Evolutionary conservation across 768 basidiomycete genomes (phyloP), one percentile per base, ranked within the genome.

Genomic region (button mushroom (Agaricus bisporus)): DNA sequence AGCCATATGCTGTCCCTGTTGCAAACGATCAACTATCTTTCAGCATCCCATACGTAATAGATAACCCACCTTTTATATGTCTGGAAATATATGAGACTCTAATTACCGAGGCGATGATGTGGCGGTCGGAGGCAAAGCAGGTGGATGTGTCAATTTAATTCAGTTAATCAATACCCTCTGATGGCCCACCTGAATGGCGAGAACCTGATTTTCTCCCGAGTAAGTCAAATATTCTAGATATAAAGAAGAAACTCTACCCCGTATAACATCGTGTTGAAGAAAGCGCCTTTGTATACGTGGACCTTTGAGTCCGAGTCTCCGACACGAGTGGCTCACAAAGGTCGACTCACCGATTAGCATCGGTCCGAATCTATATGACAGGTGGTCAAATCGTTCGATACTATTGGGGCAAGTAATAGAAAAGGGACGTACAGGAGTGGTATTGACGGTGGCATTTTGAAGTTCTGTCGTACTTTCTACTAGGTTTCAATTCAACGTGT

Each of bases 31-130:
- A 17, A 29, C 6, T 22, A 2, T 22, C 22, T 22, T 28, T 35
- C 11, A 39, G 20, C 37, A 15, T 14, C 12, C 5, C 18, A 14
- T 7, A 28, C 15, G n/a, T 20, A 17, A 29, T 25, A 17, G 38
- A 9, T 25, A 46, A 41, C 32, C 4, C 28, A 71, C 72, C 55
- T 68, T 54, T 62, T 69, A 59, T 66, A 72, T n/a, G 62, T 60
- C 55, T 65, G 68, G 55, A 65, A 71, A 60, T 73, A 73, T 15
- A 62, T 59, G 46, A 70, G 69, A 7, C 53, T 59, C 71, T 73
- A 32, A 3, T 15, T 14, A 17, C 10, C 35, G 9, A 15, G 6
- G 11, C 15, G 36, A 9, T 15, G 42, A 10, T 15, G 28, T n/a
- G 14, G 12, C 4, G 5, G 42, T 48, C 4, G 8, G 17, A 10